Percentiles rank a stretch among this genome's conserved stretches.
phyloP scores from a whole-genome alignment of 495 filamentous ascomycete genomes.

The Trichoderma reesei region DNA sequence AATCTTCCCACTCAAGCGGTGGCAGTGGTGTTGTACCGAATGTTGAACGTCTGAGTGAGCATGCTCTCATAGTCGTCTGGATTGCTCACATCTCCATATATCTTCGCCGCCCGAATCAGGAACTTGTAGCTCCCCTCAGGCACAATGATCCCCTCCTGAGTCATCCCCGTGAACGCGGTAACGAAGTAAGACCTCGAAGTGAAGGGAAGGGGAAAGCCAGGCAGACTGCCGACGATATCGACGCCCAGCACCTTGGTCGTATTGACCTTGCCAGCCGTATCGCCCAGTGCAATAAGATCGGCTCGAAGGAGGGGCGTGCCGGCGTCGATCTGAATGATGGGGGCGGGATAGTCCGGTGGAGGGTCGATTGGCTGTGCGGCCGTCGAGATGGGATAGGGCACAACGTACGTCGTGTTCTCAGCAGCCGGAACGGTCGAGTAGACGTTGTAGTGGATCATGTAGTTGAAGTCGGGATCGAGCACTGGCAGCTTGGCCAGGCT shows the following conservation, averaged over 20 bases:
- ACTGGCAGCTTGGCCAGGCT: slow-evolving; percentile 15
- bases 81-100: slow-evolving; percentile 10
- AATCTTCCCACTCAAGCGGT: not conserved
- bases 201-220: slow-evolving; percentile 17
- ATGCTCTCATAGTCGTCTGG: slow-evolving; percentile 12
- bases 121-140: slow-evolving; percentile 20
- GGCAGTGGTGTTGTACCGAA: slow-evolving; percentile 13
- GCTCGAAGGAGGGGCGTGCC: slow-evolving; percentile 17
- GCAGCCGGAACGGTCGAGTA: slow-evolving; percentile 12
- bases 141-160: slow-evolving; percentile 16
- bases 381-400: not conserved
- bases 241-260: slow-evolving; percentile 18
- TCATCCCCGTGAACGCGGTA: slow-evolving; percentile 15
- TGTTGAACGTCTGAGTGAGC: slow-evolving; percentile 11
- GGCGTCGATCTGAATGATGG: slow-evolving; percentile 13
- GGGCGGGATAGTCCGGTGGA: slow-evolving; percentile 13
- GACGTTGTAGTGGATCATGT: slow-evolving; percentile 11
- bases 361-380: not conserved
- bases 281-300: slow-evolving; percentile 17
- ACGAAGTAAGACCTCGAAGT: slow-evolving; percentile 4
- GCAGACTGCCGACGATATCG: slow-evolving; percentile 12
- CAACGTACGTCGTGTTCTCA: not conserved
- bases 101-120: slow-evolving; percentile 3
- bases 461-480: slow-evolving; percentile 13
- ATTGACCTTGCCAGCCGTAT: slow-evolving; percentile 13